phyloP scores from a whole-genome alignment of 352 stramenopile genomes.

The Pythium aquatile region DNA sequence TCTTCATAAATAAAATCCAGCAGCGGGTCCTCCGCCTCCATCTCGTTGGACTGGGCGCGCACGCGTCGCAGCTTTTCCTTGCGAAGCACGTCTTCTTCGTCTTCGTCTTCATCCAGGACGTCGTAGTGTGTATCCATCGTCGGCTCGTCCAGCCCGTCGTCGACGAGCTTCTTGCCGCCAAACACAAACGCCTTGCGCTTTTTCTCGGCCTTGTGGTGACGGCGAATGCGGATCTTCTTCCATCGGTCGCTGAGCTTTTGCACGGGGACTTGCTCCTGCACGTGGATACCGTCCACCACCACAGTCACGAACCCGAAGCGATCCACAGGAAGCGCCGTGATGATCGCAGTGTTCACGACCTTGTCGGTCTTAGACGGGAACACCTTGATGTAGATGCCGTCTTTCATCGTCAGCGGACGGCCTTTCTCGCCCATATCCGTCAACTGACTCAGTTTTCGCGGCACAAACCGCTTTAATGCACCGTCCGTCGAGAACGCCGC shows the following conservation, averaged over 20 bases:
- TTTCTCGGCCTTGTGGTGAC: slow-evolving; percentile 33
- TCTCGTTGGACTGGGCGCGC: slow-evolving; percentile 26
- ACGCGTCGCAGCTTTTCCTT: slow-evolving; percentile 8
- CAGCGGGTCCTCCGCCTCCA: slow-evolving; percentile 22
- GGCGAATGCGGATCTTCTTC: slow-evolving; percentile 54
- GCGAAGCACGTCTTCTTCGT: slow-evolving; percentile 5
- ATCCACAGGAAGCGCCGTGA: slow-evolving; percentile 48
- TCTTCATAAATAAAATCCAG: slow-evolving; percentile 62
- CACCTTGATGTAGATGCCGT: slow-evolving; percentile 66
- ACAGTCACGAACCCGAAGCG: slow-evolving; percentile 62
- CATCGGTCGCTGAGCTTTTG: slow-evolving; percentile 61
- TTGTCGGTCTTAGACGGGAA: slow-evolving; percentile 46
- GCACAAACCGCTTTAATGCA: slow-evolving; percentile 73
- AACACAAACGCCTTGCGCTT: slow-evolving; percentile 48
- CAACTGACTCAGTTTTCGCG: slow-evolving; percentile 69
- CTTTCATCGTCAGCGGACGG: slow-evolving; percentile 26
- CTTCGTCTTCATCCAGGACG: slow-evolving; percentile 19
- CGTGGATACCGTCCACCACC: slow-evolving; percentile 52
- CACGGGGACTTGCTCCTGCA: slow-evolving; percentile 49
- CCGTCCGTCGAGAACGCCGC: slow-evolving; percentile 73
- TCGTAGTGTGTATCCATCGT: slow-evolving; percentile 30
- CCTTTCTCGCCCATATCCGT: slow-evolving; percentile 36
- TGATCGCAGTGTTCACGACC: slow-evolving; percentile 53
- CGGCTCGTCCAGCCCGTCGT: background rate
- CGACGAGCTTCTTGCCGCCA: slow-evolving; percentile 28